These are phyloP conservation scores for Entomortierella parvispora DNA, from an alignment of 192 early-diverging fungal genomes.

Conservation along the genomic window DNA sequence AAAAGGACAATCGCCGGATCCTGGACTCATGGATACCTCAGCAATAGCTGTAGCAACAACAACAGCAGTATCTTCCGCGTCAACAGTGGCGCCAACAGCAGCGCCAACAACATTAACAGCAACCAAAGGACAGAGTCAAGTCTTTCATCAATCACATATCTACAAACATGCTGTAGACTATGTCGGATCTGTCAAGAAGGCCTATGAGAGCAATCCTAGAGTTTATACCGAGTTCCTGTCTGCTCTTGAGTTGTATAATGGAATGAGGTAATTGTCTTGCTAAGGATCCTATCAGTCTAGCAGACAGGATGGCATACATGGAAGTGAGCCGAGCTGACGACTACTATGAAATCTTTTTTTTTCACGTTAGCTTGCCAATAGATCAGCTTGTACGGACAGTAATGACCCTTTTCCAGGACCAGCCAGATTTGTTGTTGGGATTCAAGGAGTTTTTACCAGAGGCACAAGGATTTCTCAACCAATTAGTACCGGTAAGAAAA, in stretches of 20 bases:
- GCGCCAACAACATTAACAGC: no score
- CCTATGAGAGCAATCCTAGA: conserved; percentile 36
- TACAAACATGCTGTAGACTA: conserved; percentile 41
- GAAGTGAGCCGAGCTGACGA: no score
- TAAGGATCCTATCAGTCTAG: no score
- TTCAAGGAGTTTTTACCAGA: conserved; percentile 51
- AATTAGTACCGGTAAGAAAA: conserved; percentile 32
- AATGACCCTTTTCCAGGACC: conserved; percentile 49
- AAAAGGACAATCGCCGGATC: conserved; percentile 7
- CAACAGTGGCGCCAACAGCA: no score
- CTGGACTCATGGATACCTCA: neutral
- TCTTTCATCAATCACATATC: conserved; percentile 34
- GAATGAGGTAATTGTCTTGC: conserved; percentile 25
- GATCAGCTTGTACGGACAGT: conserved; percentile 44
- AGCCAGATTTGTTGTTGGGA: conserved; percentile 45
- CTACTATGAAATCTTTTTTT: no score
- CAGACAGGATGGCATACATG: no score
- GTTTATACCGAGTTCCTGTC: conserved; percentile 41
- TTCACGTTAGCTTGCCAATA: conserved; percentile 33
- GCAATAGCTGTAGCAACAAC: no score
- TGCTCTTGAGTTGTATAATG: conserved; percentile 42
- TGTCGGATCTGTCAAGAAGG: conserved; percentile 44
- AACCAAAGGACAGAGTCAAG: no score
- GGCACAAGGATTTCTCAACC: conserved; percentile 35
- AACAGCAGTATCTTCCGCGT: no score